A percentile compares a stretch with the other conserved stretches of the same genome.
These are phyloP conservation scores for Hortiboletus campestris DNA, from an alignment of 768 basidiomycete genomes.

Conservation along the genomic window DNA sequence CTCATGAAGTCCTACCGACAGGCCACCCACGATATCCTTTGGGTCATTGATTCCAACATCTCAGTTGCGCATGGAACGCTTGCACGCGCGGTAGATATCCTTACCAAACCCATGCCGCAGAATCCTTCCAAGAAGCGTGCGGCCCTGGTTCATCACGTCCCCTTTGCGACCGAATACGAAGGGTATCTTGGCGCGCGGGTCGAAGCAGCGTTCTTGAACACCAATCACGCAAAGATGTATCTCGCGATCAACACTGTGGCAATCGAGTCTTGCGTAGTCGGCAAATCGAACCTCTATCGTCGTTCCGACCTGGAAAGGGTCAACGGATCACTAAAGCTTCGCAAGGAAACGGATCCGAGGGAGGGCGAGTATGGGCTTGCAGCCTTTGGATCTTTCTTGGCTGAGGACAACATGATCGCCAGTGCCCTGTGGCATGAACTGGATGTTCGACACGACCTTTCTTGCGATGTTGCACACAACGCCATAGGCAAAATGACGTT, in stretches of 20 bases:
- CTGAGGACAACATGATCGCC: slow-evolving; percentile 98
- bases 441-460: slow-evolving; percentile 82
- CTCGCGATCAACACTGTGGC: slow-evolving; percentile 88
- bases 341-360: slow-evolving; percentile 20
- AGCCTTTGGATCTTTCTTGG: slow-evolving; percentile 84
- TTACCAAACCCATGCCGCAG: slow-evolving; percentile 43
- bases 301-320: slow-evolving; percentile 82
- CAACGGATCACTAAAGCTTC: slow-evolving; percentile 61
- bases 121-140: slow-evolving; percentile 46
- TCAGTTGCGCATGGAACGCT: slow-evolving; percentile 75
- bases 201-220: slow-evolving; percentile 94
- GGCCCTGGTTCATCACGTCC: slow-evolving; percentile 93
- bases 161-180: slow-evolving; percentile 77
- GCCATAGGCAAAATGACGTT: slow-evolving; percentile 87
- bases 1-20: slow-evolving; percentile 78
- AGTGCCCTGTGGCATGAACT: slow-evolving; percentile 92
- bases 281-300: slow-evolving; percentile 93
- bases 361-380: slow-evolving; percentile 53
- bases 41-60: slow-evolving; percentile 97
- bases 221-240: slow-evolving; percentile 98
- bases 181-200: slow-evolving; percentile 73
- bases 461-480: slow-evolving; percentile 87
- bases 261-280: slow-evolving; percentile 93
- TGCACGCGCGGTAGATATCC: slow-evolving; percentile 78
- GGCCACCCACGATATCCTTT: slow-evolving; percentile 86